Evolutionary conservation across 2,329 filamentous ascomycete genomes (phyloP).

Genomic region (Aspergillus fructus): DNA sequence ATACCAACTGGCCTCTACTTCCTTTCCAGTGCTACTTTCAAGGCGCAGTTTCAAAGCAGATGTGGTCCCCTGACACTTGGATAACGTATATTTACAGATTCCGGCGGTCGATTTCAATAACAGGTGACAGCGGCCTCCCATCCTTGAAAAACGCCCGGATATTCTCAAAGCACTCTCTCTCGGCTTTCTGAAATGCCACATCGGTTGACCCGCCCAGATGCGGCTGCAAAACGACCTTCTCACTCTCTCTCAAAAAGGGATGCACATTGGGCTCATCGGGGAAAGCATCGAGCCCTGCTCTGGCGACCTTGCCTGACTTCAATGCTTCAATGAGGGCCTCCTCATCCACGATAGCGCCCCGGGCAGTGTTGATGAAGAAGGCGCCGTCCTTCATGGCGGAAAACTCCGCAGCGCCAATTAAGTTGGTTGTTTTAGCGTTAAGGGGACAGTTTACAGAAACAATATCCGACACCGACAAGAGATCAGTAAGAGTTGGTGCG

Average conservation of each 20-base stretch:
- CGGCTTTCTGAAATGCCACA: conserved; percentile 44
- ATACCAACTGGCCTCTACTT: too few relatives aligned
- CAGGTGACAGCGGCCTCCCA: conserved; percentile 32
- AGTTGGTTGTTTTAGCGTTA: conserved; percentile 38
- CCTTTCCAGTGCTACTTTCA: too few relatives aligned
- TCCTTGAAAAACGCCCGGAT: conserved; percentile 41
- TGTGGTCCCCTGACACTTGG: too few relatives aligned
- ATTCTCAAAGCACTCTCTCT: conserved; percentile 50
- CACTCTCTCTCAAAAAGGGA: conserved; percentile 41
- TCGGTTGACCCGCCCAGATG: conserved; percentile 49
- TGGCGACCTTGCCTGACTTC: conserved; percentile 43
- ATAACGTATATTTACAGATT: too few relatives aligned
- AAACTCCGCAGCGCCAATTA: conserved; percentile 45
- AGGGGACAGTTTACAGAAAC: conserved; percentile 53
- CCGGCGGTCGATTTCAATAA: background rate
- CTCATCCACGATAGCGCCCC: conserved; percentile 48
- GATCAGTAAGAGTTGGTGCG: conserved; percentile 37
- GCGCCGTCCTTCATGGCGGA: conserved; percentile 46
- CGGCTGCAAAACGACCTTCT: conserved; percentile 46
- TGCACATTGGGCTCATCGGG: conserved; percentile 45
- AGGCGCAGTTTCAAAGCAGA: too few relatives aligned
- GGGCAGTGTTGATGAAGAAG: conserved; percentile 49
- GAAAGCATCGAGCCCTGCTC: conserved; percentile 52
- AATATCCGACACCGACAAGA: conserved; percentile 43
- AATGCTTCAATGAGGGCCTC: conserved; percentile 44